Base-by-base conservation (phyloP, 108 stramenopile species). In the Craspedostauros australis region DNA sequence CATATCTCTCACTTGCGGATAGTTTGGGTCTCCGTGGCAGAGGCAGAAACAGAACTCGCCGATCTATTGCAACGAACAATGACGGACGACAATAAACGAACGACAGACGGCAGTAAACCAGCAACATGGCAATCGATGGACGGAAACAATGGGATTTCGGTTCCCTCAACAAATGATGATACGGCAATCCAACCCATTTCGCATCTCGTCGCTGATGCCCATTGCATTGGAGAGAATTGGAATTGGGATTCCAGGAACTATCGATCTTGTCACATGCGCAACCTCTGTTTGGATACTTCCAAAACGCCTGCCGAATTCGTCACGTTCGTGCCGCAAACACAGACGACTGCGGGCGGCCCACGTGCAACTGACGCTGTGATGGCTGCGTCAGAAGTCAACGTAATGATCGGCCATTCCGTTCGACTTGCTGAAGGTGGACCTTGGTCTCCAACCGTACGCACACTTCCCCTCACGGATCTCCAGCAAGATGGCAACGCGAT, bases 1-100 rank as follows among this genome's bases (percentile, higher is more conserved):
- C 52, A 72, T 43, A 9, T 54, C n/a, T 19, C 61, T 11, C 60
- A 77, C 44, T 6, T 77, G 14, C 54, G 55, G 19, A 58, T 61
- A 1, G 66, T 68, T 59, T 77, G 76, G 76, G 12, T 77, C 3
- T 59, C 70, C 0, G 14, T 58, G 45, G n/a, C n/a, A n/a, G n/a
- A n/a, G n/a, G n/a, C n/a, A n/a, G n/a, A n/a, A n/a, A n/a, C n/a
- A n/a, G n/a, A n/a, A n/a, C n/a, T n/a, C n/a, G n/a, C n/a, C n/a
- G n/a, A n/a, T n/a, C n/a, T n/a, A n/a, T n/a, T n/a, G n/a, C n/a
- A n/a, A n/a, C n/a, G n/a, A n/a, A n/a, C n/a, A n/a, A n/a, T n/a
- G n/a, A n/a, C n/a, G n/a, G n/a, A n/a, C n/a, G n/a, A n/a, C n/a
- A n/a, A n/a, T n/a, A n/a, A n/a, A n/a, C n/a, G n/a, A n/a, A n/a